Evolutionary conservation across 2,329 filamentous ascomycete genomes (phyloP).

Genomic region (Didymella pinodella): DNA sequence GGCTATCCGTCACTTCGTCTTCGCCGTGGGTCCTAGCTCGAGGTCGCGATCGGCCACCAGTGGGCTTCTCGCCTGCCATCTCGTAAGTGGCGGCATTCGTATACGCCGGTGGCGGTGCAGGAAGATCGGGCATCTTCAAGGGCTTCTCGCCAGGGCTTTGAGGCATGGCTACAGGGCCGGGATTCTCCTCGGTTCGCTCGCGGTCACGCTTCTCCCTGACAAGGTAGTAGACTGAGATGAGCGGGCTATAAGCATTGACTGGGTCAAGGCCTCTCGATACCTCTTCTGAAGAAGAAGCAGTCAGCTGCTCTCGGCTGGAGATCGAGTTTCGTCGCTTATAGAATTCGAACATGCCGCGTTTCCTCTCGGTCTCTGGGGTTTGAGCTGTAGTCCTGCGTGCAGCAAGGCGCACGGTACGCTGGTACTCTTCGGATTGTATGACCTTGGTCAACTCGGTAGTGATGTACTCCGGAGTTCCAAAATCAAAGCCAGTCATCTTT

Average conservation of each 20-base stretch:
- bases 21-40: slow-evolving; percentile 93
- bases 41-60: slow-evolving; percentile 81
- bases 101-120: slow-evolving; percentile 83
- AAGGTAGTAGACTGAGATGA: slow-evolving; percentile 93
- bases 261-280: slow-evolving; percentile 85
- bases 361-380: slow-evolving; percentile 72
- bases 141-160: slow-evolving; percentile 64
- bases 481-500: slow-evolving; percentile 98
- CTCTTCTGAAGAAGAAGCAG: slow-evolving; percentile 83
- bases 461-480: slow-evolving; percentile 86
- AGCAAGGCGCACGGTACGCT: slow-evolving; percentile 76
- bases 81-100: slow-evolving; percentile 87
- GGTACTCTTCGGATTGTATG: slow-evolving; percentile 95
- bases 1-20: slow-evolving; percentile 80
- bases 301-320: slow-evolving; percentile 85
- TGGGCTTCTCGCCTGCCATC: slow-evolving; percentile 86
- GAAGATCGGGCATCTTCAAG: slow-evolving; percentile 74
- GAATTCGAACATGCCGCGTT: slow-evolving; percentile 93
- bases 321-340: slow-evolving; percentile 93
- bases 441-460: slow-evolving; percentile 80
- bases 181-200: slow-evolving; percentile 68
- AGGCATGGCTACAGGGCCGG: slow-evolving; percentile 66
- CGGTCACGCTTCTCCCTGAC: slow-evolving; percentile 94
- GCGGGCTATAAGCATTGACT: slow-evolving; percentile 88
- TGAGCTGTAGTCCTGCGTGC: slow-evolving; percentile 70